Evolutionary conservation across 164 flowering plant species (phyloP), one percentile per base, ranked within the genome.

Genomic region (Vitis vinifera): DNA sequence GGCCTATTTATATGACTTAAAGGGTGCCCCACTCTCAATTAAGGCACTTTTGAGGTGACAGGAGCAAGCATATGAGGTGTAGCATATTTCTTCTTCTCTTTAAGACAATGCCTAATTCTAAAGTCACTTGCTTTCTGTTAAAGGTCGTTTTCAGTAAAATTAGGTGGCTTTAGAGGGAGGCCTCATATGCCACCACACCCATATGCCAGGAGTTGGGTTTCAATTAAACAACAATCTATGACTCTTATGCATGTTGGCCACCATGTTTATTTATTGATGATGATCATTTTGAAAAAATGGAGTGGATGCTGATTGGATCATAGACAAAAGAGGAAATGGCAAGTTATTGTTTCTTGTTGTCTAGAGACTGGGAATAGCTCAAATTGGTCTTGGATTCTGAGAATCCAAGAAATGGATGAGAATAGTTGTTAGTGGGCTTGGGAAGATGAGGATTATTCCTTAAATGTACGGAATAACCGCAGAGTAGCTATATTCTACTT

Each of bases 171-270:
- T 37, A 37, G 4, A 37, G 44, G 44, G 4, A 37, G 44, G 44
- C 4, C 27, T 1, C 27, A 23, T 23, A 31, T 31, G 14, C 56
- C 56, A 14, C 56, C 56, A 6, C n/a, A 53, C 13, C 17, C 56
- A 53, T 13, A 53, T 37, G 4, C 44, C 44, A 37, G 44, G 44
- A 37, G 44, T 37, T 37, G 44, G 44, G 44, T 37, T 6, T 37
- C 44, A 37, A 37, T 37, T 37, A 6, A 37, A 6, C 44, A 37
- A 37, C 44, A 37, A 2, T 37, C 44, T 37, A 37, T 37, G 4
- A 37, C 44, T 6, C 44, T 37, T 37, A 53, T 37, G 60, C 60
- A 66, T 66, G 60, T 55, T 55, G 69, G 23, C 69, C 69, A 55
- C 60, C 50, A 53, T 59, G 37, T 66, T 53, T 55, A 23, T 64